These are phyloP conservation scores for Alternaria tenuissima DNA, from an alignment of 2,329 filamentous ascomycete genomes.

Conservation along the genomic window DNA sequence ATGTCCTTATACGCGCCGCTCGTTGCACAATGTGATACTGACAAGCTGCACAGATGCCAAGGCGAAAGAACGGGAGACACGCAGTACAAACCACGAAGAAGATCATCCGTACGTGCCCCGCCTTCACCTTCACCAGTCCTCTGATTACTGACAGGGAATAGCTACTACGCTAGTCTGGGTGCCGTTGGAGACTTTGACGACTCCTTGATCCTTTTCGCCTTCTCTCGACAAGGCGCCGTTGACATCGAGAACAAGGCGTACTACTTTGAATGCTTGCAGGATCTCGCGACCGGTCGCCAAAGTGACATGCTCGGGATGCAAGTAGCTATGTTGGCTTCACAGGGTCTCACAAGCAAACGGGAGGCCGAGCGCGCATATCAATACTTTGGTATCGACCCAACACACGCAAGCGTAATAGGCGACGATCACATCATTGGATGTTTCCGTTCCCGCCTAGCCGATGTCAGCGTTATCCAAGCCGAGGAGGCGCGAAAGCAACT, in stretches of 20 bases:
- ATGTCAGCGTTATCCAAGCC: conserved; percentile 62
- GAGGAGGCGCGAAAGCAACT: conserved; percentile 65
- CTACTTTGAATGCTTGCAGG: conserved; percentile 72
- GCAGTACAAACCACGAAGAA: conserved; percentile 43
- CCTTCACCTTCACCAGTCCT: neutral
- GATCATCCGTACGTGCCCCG: conserved; percentile 44
- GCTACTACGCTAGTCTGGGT: conserved; percentile 69
- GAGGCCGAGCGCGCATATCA: conserved; percentile 67
- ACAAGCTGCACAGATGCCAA: conserved; percentile 35
- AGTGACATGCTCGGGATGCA: conserved; percentile 67
- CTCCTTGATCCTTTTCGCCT: conserved; percentile 68
- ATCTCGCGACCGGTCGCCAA: conserved; percentile 64
- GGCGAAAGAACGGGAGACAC: conserved; percentile 33
- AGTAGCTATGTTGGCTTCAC: conserved; percentile 65
- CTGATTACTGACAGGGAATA: conserved; percentile 33
- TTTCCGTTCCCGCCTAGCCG: conserved; percentile 67
- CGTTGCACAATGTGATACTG: conserved; percentile 14
- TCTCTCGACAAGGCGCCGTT: conserved; percentile 64
- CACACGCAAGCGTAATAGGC: conserved; percentile 51
- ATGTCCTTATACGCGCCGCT: conserved; percentile 9
- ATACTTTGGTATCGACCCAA: conserved; percentile 63
- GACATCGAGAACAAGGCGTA: conserved; percentile 65
- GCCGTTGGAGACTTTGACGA: conserved; percentile 69
- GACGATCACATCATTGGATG: conserved; percentile 70
- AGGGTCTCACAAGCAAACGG: conserved; percentile 64